phyloP scores from a whole-genome alignment of 768 basidiomycete species.

The Tulasnella sp. region DNA sequence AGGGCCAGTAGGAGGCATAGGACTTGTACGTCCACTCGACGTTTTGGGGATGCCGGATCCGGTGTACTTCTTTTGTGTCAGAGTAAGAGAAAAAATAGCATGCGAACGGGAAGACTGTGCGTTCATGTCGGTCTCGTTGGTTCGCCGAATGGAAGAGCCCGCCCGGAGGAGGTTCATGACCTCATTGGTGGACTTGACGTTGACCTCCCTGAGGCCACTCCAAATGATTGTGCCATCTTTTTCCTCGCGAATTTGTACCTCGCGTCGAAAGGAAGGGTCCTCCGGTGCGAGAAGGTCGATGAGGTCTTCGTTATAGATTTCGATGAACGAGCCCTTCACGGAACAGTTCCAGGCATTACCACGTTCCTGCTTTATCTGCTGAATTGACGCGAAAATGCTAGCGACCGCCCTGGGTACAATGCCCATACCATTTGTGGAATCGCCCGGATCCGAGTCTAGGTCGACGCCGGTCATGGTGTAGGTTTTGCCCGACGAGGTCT shows the following conservation, averaged over 20 bases:
- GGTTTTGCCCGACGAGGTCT: conserved; percentile 93
- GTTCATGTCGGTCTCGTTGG: conserved; percentile 98
- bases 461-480: conserved; percentile 97
- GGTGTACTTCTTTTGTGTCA: conserved; percentile 78
- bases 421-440: conserved; percentile 75
- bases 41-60: conserved; percentile 65
- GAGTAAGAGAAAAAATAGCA: conserved; percentile 94
- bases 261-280: conserved; percentile 48
- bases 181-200: conserved; percentile 68
- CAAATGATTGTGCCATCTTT: conserved; percentile 95
- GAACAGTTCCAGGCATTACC: conserved; percentile 61
- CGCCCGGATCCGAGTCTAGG: conserved; percentile 74
- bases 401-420: conserved; percentile 92
- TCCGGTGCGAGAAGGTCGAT: conserved; percentile 82
- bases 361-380: conserved; percentile 64
- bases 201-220: conserved; percentile 87
- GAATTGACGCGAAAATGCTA: conserved; percentile 69
- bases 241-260: conserved; percentile 93
- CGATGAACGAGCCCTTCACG: conserved; percentile 87
- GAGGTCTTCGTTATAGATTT: conserved; percentile 98
- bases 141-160: conserved; percentile 81
- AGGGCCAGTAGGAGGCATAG: conserved; percentile 41
- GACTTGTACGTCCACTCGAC: conserved; percentile 37
- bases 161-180: conserved; percentile 93
- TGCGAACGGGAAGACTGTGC: conserved; percentile 95